Percentiles rank a stretch among this genome's conserved stretches.
Conservation (phyloP, 305 asterid genomes). For the Nicotiana rustica region DNA sequence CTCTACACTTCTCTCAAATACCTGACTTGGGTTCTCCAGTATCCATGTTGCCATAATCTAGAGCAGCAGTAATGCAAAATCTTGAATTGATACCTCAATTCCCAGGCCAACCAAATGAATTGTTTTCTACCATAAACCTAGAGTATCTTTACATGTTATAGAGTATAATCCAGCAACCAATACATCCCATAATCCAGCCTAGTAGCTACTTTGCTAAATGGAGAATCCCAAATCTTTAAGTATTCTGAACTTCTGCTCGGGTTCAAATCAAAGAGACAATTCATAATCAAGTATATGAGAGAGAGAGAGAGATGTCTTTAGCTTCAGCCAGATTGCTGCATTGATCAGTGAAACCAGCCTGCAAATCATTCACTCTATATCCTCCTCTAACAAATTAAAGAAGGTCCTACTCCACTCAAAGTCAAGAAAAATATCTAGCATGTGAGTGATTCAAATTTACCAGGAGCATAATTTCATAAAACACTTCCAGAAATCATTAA, state of each 20-base stretch:
- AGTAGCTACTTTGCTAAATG: background rate
- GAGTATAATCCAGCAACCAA: background rate
- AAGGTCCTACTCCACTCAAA: background rate
- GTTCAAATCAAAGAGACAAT: background rate
- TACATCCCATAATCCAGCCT: constrained; percentile 25
- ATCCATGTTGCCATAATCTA: background rate
- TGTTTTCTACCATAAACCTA: background rate
- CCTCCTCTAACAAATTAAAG: constrained; percentile 2
- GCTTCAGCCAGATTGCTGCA: background rate
- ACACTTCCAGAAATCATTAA: background rate
- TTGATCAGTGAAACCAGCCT: constrained; percentile 23
- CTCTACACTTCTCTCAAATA: background rate
- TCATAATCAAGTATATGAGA: background rate
- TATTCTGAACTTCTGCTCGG: background rate
- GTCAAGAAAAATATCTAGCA: background rate
- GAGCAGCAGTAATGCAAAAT: background rate
- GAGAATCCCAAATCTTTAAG: constrained; percentile 11
- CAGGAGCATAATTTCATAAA: background rate
- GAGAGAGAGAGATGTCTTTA: background rate
- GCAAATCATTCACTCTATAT: background rate
- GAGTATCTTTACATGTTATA: background rate
- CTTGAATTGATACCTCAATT: background rate
- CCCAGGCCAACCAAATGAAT: background rate
- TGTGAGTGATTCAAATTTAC: background rate
- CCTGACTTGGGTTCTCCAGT: constrained; percentile 7